Conservation (phyloP, 2,329 filamentous ascomycete species). For the Chrysosporium keratinophilum region DNA sequence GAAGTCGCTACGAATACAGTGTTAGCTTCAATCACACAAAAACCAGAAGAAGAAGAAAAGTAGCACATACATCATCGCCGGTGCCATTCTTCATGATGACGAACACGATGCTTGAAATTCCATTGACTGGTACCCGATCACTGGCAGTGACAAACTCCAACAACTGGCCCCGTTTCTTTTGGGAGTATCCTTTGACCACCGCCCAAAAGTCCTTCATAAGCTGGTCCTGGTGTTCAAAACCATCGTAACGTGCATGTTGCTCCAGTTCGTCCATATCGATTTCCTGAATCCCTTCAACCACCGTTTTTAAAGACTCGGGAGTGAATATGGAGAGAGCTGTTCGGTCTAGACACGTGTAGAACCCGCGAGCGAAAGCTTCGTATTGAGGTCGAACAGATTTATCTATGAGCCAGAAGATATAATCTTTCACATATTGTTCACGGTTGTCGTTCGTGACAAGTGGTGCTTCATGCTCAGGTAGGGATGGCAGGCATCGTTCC, state of each 20-base stretch:
- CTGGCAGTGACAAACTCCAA: conserved; percentile 93
- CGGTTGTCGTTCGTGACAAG: conserved; percentile 76
- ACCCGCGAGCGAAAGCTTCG: conserved; percentile 69
- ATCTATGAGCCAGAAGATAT: conserved; percentile 72
- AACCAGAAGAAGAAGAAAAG: neutral
- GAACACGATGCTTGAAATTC: conserved; percentile 72
- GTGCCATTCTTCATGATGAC: conserved; percentile 67
- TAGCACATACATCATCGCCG: conserved; percentile 40
- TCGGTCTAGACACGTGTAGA: conserved; percentile 60
- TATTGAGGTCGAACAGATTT: conserved; percentile 68
- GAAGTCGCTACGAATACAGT: conserved; percentile 42
- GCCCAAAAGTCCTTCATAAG: conserved; percentile 75
- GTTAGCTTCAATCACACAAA: conserved; percentile 4
- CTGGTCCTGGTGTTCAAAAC: conserved; percentile 58
- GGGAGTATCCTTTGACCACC: conserved; percentile 55
- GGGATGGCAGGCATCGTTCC: conserved; percentile 23
- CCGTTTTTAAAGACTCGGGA: conserved; percentile 57
- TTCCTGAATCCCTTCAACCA: conserved; percentile 73
- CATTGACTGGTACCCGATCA: conserved; percentile 79
- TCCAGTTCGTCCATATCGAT: conserved; percentile 69
- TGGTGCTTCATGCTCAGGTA: conserved; percentile 44
- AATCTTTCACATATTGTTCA: conserved; percentile 67
- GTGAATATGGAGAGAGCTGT: conserved; percentile 64
- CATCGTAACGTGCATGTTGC: conserved; percentile 63
- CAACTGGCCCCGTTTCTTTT: conserved; percentile 61